These are phyloP conservation scores for Emmonsiellopsis sp. DNA, from an alignment of 2,329 filamentous ascomycete genomes.

Conservation along the genomic window DNA sequence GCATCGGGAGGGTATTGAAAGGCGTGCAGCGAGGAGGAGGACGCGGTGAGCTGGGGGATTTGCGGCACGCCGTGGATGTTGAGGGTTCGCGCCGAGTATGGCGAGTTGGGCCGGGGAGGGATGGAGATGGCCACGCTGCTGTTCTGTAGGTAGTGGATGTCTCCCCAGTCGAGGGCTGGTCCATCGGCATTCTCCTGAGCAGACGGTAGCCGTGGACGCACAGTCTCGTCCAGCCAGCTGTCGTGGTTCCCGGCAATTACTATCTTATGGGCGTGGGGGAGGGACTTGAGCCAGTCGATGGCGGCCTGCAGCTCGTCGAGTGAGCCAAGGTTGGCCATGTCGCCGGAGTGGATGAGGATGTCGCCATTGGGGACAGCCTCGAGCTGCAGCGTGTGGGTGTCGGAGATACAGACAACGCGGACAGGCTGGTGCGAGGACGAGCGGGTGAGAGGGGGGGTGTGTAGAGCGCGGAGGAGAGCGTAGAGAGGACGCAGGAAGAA, in stretches of 20 bases:
- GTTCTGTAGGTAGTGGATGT: conserved; percentile 67
- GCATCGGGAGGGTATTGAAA: conserved; percentile 59
- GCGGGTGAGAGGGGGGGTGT: conserved; percentile 54
- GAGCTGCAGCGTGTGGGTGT: conserved; percentile 63
- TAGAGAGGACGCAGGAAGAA: conserved; percentile 55
- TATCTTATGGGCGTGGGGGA: conserved; percentile 72
- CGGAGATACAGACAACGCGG: conserved; percentile 77
- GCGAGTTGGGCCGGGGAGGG: conserved; percentile 42
- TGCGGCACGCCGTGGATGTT: conserved; percentile 74
- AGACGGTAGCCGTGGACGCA: conserved; percentile 16
- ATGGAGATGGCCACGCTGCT: conserved; percentile 55
- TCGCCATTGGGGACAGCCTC: conserved; percentile 56
- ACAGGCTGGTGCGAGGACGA: conserved; percentile 48
- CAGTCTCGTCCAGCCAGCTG: conserved; percentile 63
- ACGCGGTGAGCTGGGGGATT: conserved; percentile 51
- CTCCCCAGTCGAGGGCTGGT: conserved; percentile 54
- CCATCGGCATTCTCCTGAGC: conserved; percentile 27
- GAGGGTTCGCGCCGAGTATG: conserved; percentile 51
- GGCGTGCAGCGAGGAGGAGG: conserved; percentile 61
- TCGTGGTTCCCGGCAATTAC: conserved; percentile 86
- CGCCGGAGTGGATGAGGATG: conserved; percentile 81
- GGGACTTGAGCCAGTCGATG: conserved; percentile 66
- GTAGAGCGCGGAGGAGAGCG: conserved; percentile 54
- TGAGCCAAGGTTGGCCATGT: conserved; percentile 67
- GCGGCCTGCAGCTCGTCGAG: conserved; percentile 67